Evolutionary conservation across 129 eudicot genomes (phyloP).

Genomic region (Apium graveolens): DNA sequence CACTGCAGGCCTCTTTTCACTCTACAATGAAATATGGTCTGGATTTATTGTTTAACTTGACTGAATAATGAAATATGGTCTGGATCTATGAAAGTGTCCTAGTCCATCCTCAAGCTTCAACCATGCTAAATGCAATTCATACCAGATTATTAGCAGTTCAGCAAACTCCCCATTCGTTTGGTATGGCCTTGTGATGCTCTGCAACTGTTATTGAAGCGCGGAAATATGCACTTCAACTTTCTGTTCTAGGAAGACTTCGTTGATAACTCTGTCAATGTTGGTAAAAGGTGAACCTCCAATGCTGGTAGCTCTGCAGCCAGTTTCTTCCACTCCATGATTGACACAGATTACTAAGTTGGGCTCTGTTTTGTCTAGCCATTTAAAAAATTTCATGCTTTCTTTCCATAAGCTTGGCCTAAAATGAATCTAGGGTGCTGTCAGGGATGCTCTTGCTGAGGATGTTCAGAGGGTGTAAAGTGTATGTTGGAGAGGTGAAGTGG

Average conservation of each 20-base stretch:
- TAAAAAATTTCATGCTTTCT: conserved; percentile 5
- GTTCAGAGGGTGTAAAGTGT: conserved; percentile 22
- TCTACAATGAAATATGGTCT: neutral
- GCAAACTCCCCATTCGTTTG: neutral
- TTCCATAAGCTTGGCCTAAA: conserved; percentile 28
- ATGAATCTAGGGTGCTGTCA: neutral
- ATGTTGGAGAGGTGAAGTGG: conserved; percentile 14
- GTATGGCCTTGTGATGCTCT: neutral
- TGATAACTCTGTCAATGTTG: no score
- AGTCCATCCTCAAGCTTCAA: neutral
- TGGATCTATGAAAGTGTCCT: neutral
- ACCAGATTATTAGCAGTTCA: neutral
- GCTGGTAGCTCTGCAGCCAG: no score
- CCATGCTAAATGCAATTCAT: neutral
- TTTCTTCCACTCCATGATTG: conserved; percentile 11
- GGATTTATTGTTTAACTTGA: no score
- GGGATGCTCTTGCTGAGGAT: conserved; percentile 3
- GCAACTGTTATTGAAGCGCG: neutral
- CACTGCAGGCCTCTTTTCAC: neutral
- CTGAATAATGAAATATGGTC: no score
- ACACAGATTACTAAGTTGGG: conserved; percentile 19
- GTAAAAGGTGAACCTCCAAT: no score
- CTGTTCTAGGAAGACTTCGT: neutral
- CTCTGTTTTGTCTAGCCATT: conserved; percentile 26
- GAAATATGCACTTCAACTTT: neutral